These are phyloP conservation scores for Paxillus rubicundulus DNA, from an alignment of 768 basidiomycete species.

Conservation along the genomic window DNA sequence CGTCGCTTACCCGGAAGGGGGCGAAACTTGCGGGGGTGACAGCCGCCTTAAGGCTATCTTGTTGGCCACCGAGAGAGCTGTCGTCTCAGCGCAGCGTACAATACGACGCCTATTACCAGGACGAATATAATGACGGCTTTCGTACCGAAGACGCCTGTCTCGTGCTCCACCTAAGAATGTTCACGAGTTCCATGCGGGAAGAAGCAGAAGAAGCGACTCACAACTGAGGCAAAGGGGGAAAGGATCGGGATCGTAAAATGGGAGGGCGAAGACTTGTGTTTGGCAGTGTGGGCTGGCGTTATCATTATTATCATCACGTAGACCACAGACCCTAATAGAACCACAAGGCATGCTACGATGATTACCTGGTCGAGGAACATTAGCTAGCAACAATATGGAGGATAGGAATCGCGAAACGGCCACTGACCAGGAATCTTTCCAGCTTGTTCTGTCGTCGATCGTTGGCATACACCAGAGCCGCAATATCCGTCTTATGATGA, in stretches of 20 bases:
- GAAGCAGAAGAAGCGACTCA: slow-evolving; percentile 24
- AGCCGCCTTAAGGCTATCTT: not conserved
- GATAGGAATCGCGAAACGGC: not conserved
- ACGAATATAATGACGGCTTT: slow-evolving; percentile 42
- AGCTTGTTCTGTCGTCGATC: slow-evolving; percentile 48
- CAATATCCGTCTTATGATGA: slow-evolving; percentile 42
- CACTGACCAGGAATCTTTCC: slow-evolving; percentile 52
- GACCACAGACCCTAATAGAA: slow-evolving; percentile 20
- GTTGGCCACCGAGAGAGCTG: slow-evolving; percentile 30
- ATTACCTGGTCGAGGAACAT: slow-evolving; percentile 13
- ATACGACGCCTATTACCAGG: slow-evolving; percentile 38
- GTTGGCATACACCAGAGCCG: slow-evolving; percentile 37
- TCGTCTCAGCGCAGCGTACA: slow-evolving; percentile 44
- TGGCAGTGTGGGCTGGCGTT: slow-evolving; percentile 13
- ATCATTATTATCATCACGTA: slow-evolving; percentile 19
- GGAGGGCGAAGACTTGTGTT: slow-evolving; percentile 29
- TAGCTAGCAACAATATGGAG: slow-evolving; percentile 3
- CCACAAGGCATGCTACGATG: slow-evolving; percentile 17
- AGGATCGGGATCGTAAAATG: slow-evolving; percentile 79
- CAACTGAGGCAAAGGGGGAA: slow-evolving; percentile 78
- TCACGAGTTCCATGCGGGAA: not conserved
- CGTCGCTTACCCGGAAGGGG: not conserved
- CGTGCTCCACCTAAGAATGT: slow-evolving; percentile 62
- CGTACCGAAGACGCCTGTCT: slow-evolving; percentile 60
- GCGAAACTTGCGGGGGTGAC: not conserved